Evolutionary conservation across 2,329 filamentous ascomycete genomes (phyloP), one percentile per base, ranked within the genome.

Genomic region (Acrocalymma vagum): DNA sequence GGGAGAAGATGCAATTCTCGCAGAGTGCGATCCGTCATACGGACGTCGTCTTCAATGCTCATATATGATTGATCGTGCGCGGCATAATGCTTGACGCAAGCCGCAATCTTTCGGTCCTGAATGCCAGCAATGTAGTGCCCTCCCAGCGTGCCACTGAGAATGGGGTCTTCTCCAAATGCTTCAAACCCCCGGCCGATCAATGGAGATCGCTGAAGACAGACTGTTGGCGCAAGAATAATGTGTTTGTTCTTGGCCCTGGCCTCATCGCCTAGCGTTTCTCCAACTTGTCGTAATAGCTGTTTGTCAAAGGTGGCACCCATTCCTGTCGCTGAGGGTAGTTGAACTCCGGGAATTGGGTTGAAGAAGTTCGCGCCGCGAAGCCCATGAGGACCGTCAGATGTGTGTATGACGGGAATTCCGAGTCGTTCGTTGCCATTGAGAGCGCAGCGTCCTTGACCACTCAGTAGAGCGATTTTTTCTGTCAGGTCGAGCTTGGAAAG

Each of bases 271-370:
- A 90, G 78, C 44, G 88, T 77, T 40, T 80, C 74, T 9, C 87
- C 87, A 22, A 88, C 79, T 44, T 85, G 69, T 38, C 80, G 75
- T 10, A 88, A 73, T 9, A 90, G 72, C 5, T 83, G 75, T 30
- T 78, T 80, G 61, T 90, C 86, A 83, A 85, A 91, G 11, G 86
- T 88, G 17, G 86, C 84, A 9, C 29, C 51, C 17, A 51, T 11
- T 10, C 85, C 86, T 35, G 87, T 83, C 36, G 85, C 86, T 50
- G 86, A 90, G 8, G 87, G 87, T 45, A 90, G 23, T 32, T 88
- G 80, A 9, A 86, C 86, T 15, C 86, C 85, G 11, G 63, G 62
- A 4, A 65, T 72, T 32, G 82, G 79, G 51, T 81, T 78, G 66
- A 85, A 85, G 73, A 85, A 86, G 42, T 76, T 78, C 0, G 35